These are phyloP conservation scores for Neurospora sp. DNA, from an alignment of 495 filamentous ascomycete genomes.

Conservation along the genomic window DNA sequence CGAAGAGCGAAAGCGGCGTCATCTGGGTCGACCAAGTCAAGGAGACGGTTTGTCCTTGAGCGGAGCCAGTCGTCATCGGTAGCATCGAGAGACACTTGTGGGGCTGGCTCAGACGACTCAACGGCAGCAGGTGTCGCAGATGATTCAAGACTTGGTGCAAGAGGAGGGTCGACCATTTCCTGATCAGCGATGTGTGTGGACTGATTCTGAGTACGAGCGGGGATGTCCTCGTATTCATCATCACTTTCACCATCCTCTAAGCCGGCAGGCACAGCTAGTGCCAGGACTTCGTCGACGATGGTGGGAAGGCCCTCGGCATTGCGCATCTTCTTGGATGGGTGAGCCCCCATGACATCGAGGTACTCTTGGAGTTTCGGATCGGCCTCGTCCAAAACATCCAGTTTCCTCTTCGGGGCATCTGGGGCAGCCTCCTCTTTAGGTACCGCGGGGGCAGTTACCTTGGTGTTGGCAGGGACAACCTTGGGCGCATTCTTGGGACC, in stretches of 20 bases:
- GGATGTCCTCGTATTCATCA: slow-evolving; percentile 55
- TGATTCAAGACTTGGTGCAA: not conserved
- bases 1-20: slow-evolving; percentile 24
- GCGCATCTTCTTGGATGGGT: slow-evolving; percentile 19
- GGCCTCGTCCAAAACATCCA: slow-evolving; percentile 37
- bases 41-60: slow-evolving; percentile 78
- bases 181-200: slow-evolving; percentile 19
- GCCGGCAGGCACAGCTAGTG: slow-evolving; percentile 35
- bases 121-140: slow-evolving; percentile 5
- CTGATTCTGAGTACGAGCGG: slow-evolving; percentile 24
- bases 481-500: slow-evolving; percentile 1
- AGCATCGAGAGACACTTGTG: slow-evolving; percentile 21
- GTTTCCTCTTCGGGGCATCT: slow-evolving; percentile 40
- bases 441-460: slow-evolving; percentile 6
- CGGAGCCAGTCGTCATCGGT: slow-evolving; percentile 90
- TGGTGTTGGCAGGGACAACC: slow-evolving; percentile 1
- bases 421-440: slow-evolving; percentile 8
- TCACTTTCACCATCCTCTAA: slow-evolving; percentile 46
- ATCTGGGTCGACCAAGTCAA: slow-evolving; percentile 65
- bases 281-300: not conserved
- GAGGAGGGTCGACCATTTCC: slow-evolving; percentile 3
- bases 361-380: slow-evolving; percentile 82
- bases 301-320: slow-evolving; percentile 13
- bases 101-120: slow-evolving; percentile 4
- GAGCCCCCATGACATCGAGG: slow-evolving; percentile 60